phyloP scores from a whole-genome alignment of 805 yeast species.

The Monosporozyma aquatica region DNA sequence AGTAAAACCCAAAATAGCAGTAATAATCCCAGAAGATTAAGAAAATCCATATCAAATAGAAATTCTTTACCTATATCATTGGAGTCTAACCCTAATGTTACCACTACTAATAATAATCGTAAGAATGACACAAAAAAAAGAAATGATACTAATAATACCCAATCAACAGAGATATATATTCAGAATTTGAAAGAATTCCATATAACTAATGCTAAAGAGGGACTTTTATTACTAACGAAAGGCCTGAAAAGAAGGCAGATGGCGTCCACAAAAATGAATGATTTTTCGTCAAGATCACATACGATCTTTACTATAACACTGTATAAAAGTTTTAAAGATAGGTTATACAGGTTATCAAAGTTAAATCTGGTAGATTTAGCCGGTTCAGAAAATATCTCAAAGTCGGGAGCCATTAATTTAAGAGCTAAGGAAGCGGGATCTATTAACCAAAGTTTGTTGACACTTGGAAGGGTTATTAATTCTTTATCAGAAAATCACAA shows the following conservation, averaged over 20 bases:
- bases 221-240: slow-evolving; percentile 43
- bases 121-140: slow-evolving; percentile 13
- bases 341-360: slow-evolving; percentile 49
- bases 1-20: too few relatives aligned
- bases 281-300: slow-evolving; percentile 66
- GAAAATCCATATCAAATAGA: not conserved
- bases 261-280: slow-evolving; percentile 67
- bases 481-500: slow-evolving; percentile 43
- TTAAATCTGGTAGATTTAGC: slow-evolving; percentile 89
- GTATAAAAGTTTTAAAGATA: slow-evolving; percentile 41
- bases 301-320: slow-evolving; percentile 62
- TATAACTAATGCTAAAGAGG: slow-evolving; percentile 46
- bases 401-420: slow-evolving; percentile 80
- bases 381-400: slow-evolving; percentile 82
- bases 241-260: slow-evolving; percentile 57
- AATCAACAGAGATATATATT: slow-evolving; percentile 36
- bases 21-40: not conserved
- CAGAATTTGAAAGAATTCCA: slow-evolving; percentile 59
- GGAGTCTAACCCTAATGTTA: not conserved
- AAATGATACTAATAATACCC: slow-evolving; percentile 9
- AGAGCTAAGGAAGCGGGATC: slow-evolving; percentile 92
- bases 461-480: slow-evolving; percentile 85
- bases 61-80: slow-evolving; percentile 4
- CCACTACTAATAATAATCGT: slow-evolving; percentile 2
- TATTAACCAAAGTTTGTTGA: slow-evolving; percentile 77